phyloP scores from a whole-genome alignment of 495 filamentous ascomycete species.

The Extremus antarcticus region DNA sequence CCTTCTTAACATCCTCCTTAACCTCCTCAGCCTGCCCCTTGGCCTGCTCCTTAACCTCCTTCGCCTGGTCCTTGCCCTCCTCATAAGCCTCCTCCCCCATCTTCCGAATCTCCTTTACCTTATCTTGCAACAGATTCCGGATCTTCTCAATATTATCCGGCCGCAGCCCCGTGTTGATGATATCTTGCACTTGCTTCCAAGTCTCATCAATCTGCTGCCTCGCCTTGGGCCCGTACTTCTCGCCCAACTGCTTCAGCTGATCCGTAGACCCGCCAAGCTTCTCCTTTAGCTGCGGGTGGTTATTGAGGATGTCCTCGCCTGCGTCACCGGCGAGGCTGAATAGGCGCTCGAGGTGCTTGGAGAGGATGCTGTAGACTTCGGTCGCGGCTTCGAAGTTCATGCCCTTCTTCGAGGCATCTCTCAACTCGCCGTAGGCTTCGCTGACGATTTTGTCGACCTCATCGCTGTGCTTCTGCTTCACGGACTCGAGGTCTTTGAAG shows the following conservation, averaged over 20 bases:
- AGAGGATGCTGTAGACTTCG: slow-evolving; percentile 42
- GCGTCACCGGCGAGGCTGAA: slow-evolving; percentile 46
- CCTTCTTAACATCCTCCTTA: slow-evolving; percentile 45
- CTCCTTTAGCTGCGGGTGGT: slow-evolving; percentile 56
- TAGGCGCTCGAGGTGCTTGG: slow-evolving; percentile 41
- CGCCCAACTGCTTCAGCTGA: slow-evolving; percentile 51
- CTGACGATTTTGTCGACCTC: slow-evolving; percentile 52
- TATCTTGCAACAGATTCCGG: slow-evolving; percentile 51
- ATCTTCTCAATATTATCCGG: slow-evolving; percentile 41
- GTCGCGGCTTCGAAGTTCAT: slow-evolving; percentile 41
- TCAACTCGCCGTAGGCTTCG: slow-evolving; percentile 49
- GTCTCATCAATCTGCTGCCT: slow-evolving; percentile 59
- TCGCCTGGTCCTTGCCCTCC: slow-evolving; percentile 49
- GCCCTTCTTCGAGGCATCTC: slow-evolving; percentile 39
- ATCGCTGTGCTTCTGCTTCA: slow-evolving; percentile 46
- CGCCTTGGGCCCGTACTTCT: slow-evolving; percentile 54
- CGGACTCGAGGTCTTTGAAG: slow-evolving; percentile 52
- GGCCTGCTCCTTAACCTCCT: slow-evolving; percentile 52
- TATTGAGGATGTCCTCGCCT: slow-evolving; percentile 46
- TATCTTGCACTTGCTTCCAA: slow-evolving; percentile 47
- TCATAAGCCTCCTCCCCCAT: slow-evolving; percentile 54
- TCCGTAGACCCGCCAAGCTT: slow-evolving; percentile 52
- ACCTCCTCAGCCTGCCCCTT: slow-evolving; percentile 49
- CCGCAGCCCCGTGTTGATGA: slow-evolving; percentile 43
- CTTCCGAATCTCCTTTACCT: slow-evolving; percentile 48